Base-by-base conservation (phyloP, 495 filamentous ascomycete genomes). In the Bacidia gigantensis region DNA sequence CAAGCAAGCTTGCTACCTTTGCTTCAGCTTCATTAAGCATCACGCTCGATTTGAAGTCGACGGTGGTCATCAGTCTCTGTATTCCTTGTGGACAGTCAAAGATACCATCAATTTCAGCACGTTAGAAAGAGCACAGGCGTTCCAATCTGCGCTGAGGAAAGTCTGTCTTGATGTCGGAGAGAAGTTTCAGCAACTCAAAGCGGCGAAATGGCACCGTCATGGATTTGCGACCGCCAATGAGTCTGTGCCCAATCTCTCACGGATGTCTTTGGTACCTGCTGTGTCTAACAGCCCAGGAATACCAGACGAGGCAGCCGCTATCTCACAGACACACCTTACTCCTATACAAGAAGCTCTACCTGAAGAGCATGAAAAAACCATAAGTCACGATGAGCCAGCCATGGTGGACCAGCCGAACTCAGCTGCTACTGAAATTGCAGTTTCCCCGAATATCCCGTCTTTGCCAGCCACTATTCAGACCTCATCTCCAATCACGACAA, bases 1-100 rank as follows among this genome's bases (percentile, higher is more conserved):
- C 35, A 51, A 51, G 49, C 49, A 23, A 51, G 35, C 35, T 43
- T 51, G 49, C 49, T 51, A 51, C 25, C 49, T 51, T 41, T 51
- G 49, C 49, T 51, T 41, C 40, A 41, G 35, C 1, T 51, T 51
- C 29, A 51, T 51, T 41, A 40, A 38, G 22, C 29, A 51, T 38
- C 49, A 51, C 40, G 49, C 29, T 25, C 49, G 49, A 40, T 51
- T 51, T 40, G 29, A 51, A 40, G 49, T 51, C 29, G 49, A 42
- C 49, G 49, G 49, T 38, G 35, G 49, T 51, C 49, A 51, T 25
- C 49, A 51, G 49, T 42, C 49, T 38, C 39, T 51, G 29, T 51
- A 51, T 40, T 51, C 49, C 24, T 40, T 51, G 35, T 51, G 49
- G 49, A 51, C 49, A 51, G 32, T 51, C 40, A 38, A 40, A 40